phyloP scores from a whole-genome alignment of 106 monocot species.

The Acorus calamus region DNA sequence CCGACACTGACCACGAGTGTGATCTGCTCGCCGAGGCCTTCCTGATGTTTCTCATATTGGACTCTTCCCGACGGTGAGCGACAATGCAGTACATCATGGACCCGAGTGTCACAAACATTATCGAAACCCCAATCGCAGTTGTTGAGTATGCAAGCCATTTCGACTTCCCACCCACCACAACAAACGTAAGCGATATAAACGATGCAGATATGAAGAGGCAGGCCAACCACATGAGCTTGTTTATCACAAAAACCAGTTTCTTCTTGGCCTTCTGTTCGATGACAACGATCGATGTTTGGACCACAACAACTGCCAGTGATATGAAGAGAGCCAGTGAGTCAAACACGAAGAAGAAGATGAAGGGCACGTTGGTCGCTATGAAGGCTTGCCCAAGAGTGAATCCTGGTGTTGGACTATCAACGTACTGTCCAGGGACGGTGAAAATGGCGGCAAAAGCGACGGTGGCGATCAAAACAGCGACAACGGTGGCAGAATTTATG shows the following conservation, averaged over 20 bases:
- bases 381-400: slow-evolving; percentile 45
- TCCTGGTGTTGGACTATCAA: slow-evolving; percentile 3
- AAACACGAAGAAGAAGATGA: slow-evolving; percentile 61
- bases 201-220: slow-evolving; percentile 60
- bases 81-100: slow-evolving; percentile 70
- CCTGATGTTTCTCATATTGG: slow-evolving; percentile 44
- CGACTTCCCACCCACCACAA: slow-evolving; percentile 47
- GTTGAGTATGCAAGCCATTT: slow-evolving; percentile 59
- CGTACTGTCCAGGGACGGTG: slow-evolving; percentile 54
- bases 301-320: slow-evolving; percentile 76
- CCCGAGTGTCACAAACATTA: slow-evolving; percentile 61
- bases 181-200: slow-evolving; percentile 39
- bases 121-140: slow-evolving; percentile 43
- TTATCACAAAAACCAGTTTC: slow-evolving; percentile 71
- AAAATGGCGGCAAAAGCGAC: slow-evolving; percentile 85
- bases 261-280: slow-evolving; percentile 65
- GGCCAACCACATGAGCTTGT: slow-evolving; percentile 88
- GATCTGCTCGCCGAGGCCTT: slow-evolving; percentile 39
- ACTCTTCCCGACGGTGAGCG: slow-evolving; percentile 44
- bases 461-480: slow-evolving; percentile 82
- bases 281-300: slow-evolving; percentile 70
- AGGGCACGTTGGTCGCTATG: slow-evolving; percentile 35
- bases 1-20: slow-evolving; percentile 27
- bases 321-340: slow-evolving; percentile 76
- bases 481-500: slow-evolving; percentile 67